Evolutionary conservation across 306 rosid genomes (phyloP), one percentile per base, ranked within the genome.

Genomic region (Corylus heterophylla): DNA sequence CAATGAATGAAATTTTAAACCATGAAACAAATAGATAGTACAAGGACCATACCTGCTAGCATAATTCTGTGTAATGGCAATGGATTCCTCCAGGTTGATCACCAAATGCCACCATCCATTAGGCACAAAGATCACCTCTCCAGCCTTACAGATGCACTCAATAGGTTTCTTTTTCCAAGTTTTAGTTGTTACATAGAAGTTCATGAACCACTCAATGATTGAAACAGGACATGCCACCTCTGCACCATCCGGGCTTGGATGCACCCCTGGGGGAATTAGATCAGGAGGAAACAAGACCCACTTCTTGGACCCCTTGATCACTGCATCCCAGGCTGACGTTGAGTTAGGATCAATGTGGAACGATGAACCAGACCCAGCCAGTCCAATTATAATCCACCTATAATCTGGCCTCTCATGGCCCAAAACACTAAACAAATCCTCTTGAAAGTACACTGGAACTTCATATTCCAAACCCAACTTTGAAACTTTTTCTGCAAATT

Each of bases 61-160:
- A 72, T 89, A 92, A 84, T 95, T 95, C 86, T 95, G 98, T 17
- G 98, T 95, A 78, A 95, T 92, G 83, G 97, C 98, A 75, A 91
- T 83, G 54, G 98, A 95, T 73, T 95, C 98, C 86, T 92, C 98
- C 59, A 95, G 79, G 89, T 95, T 95, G 83, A 92, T 87, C 84
- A 95, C 98, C 89, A 95, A 87, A 89, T 95, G 98, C 98, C 98
- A 95, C 98, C 98, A 95, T 69, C 98, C 98, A 64, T 81, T 89
- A 27, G 98, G 98, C 83, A 91, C 98, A 87, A 92, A 95, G 76
- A 95, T 77, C 67, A 95, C 89, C 52, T 92, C 98, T 70, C 98
- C 98, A 18, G 98, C 93, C 80, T 88, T 90, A 70, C 97, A 92
- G 29, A 95, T 77, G 67, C 98, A 91, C 83, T 95, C 98, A 67